These are phyloP conservation scores for Rhizopus arrhizus DNA, from an alignment of 371 early-diverging fungal genomes.

Conservation along the genomic window DNA sequence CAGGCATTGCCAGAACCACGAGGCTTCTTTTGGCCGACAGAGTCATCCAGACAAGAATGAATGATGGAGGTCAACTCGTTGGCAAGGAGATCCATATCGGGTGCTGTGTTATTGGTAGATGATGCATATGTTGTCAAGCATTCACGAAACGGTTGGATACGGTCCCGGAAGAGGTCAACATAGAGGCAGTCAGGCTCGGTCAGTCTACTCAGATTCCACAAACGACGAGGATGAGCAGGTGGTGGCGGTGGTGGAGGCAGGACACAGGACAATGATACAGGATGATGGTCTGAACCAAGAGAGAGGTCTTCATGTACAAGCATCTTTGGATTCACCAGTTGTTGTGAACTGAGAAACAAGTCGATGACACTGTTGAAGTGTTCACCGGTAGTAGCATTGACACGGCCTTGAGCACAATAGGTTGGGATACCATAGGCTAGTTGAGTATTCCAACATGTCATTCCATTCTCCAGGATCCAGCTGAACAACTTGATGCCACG, in stretches of 20 bases:
- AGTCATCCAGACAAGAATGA: slow-evolving; percentile 4
- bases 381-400: not conserved
- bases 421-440: not conserved
- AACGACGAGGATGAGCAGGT: slow-evolving; percentile 4
- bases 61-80: not conserved
- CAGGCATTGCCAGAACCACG: slow-evolving; percentile 1
- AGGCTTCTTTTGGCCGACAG: slow-evolving; percentile 2
- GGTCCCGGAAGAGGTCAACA: not conserved
- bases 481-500: too few relatives aligned
- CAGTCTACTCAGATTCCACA: slow-evolving; percentile 9
- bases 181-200: slow-evolving; percentile 1
- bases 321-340: not conserved
- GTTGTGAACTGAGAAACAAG: not conserved
- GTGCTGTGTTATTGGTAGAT: not conserved
- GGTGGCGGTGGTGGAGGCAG: not conserved
- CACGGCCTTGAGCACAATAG: not conserved
- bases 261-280: not conserved
- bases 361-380: slow-evolving; percentile 3
- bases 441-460: not conserved
- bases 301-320: not conserved
- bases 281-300: slow-evolving; percentile 6
- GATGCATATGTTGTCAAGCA: not conserved
- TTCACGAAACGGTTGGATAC: not conserved
- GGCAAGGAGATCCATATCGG: slow-evolving; percentile 5
- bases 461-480: not conserved